Evolutionary conservation across 148 eudicot genomes (phyloP), one percentile per base, ranked within the genome.

Genomic region (Limonium bicolor): DNA sequence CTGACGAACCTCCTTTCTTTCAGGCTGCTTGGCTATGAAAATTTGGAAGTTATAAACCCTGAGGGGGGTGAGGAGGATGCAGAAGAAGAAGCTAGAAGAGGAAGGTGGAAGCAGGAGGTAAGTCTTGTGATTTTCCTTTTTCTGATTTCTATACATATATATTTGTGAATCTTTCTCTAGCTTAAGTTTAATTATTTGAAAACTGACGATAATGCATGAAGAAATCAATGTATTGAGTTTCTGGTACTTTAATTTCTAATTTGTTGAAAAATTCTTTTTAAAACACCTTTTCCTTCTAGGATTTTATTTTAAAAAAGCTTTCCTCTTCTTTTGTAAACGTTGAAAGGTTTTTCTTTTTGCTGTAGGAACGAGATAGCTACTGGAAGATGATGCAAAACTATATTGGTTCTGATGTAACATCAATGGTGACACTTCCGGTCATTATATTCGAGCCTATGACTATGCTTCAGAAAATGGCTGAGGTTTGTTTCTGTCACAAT

Each of bases 401-500:
- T 60, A 68, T 85, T 48, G 99, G 99, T 20, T 59, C 87, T 59
- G 99, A 90, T 71, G 72, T 90, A 31, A 90, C 99, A 27, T 90
- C 99, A 54, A 68, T 90, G 99, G 99, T 90, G 45, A 90, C 99
- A 0, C 88, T 90, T 31, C 99, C 99, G 2, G 99, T 90, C 19
- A 70, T 76, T 50, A 90, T 90, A 49, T 90, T 84, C 69, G 99
- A 90, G 86, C 95, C 99, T 19, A 85, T 90, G 99, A 78, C 99
- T 16, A 85, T 84, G 94, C 76, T 85, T 54, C 99, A 90, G 53
- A 90, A 85, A 72, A 78, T 90, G 85, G 99, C 99, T 8, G 99
- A 90, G 99, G 99, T 90, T 66, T 61, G 68, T 64, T 10, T 26
- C 35, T 34, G n/a, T 46, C 5, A 36, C 23, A 9, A 23, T 22